Evolutionary conservation across 148 eudicot genomes (phyloP).

Genomic region (Bassia scoparia): DNA sequence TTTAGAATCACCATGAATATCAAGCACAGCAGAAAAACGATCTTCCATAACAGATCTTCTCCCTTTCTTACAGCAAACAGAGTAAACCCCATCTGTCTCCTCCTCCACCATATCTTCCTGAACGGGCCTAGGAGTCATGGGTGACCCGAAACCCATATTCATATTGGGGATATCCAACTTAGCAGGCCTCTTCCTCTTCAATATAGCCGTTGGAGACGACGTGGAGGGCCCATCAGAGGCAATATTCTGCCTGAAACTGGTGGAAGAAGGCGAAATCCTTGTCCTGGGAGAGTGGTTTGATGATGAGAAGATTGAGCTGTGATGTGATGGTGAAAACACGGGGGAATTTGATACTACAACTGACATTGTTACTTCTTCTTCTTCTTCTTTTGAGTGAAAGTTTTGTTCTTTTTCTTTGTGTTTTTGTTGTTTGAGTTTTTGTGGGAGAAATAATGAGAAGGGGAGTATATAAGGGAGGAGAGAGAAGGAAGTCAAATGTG

Average conservation of each 20-base stretch:
- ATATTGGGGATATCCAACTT: constrained; percentile 59
- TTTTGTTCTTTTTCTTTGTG: background rate
- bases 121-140: constrained; percentile 24
- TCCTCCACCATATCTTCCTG: constrained; percentile 41
- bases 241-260: constrained; percentile 29
- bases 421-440: background rate
- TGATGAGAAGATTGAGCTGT: constrained; percentile 23
- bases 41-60: constrained; percentile 85
- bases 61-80: constrained; percentile 80
- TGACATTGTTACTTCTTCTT: constrained; percentile 16
- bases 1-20: constrained; percentile 52
- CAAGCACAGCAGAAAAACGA: constrained; percentile 55
- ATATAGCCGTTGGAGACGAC: constrained; percentile 32
- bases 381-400: background rate
- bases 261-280: constrained; percentile 24
- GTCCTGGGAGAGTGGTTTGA: constrained; percentile 32
- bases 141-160: constrained; percentile 32
- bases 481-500: background rate
- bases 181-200: constrained; percentile 78
- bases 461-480: background rate
- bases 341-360: constrained; percentile 68
- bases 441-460: background rate
- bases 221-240: constrained; percentile 22
- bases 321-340: constrained; percentile 54
- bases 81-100: constrained; percentile 63